Base-by-base conservation (phyloP, 1,284 basidiomycete species). In the Moesziomyces globuligerus region DNA sequence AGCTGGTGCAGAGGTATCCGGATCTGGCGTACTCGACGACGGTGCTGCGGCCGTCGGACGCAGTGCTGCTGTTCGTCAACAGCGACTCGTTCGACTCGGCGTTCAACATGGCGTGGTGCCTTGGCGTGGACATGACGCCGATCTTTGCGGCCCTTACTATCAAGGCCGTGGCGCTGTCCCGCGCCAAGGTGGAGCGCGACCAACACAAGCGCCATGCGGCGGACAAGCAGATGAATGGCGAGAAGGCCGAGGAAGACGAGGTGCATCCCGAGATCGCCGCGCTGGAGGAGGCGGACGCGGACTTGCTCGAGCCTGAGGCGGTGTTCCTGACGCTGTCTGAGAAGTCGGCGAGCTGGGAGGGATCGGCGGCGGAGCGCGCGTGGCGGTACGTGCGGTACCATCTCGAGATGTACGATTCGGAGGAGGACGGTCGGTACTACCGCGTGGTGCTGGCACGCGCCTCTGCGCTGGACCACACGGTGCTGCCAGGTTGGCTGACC, bases 301-400 rank as follows among this genome's bases (percentile, higher is more conserved):
- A 75, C 37, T 28, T 70, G 15, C 32, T 69, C 17, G 73, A 77
- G 32, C 70, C 75, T 3, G 64, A 75, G n/a, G 68, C 75, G 5
- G 29, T 69, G 13, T 81, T 79, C 50, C 39, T 81, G 39, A 52
- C 46, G 24, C 43, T 57, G 7, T 77, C 74, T 18, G 65, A 76
- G 17, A 72, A 75, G 52, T 71, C 73, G 18, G 68, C 89, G 1
- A 90, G 90, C 1, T 95, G 94, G 89, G 86, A 89, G 36, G 94
- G 94, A 1, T 87, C 90, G 1, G 86, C 89, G 24, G 86, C 89
- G 18, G 90, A 92, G 62, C 88, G 91, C 59, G 93, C 90, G 2
- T 93, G 94, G 91, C 86, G 90, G 75, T 94, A 93, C 81, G 86
- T 98, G 45, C 90, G 91, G 64, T 86, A 89, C 70, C 87, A 90